Base-by-base conservation (phyloP, 129 eudicot genomes). In the Flaveria ramosissima region DNA sequence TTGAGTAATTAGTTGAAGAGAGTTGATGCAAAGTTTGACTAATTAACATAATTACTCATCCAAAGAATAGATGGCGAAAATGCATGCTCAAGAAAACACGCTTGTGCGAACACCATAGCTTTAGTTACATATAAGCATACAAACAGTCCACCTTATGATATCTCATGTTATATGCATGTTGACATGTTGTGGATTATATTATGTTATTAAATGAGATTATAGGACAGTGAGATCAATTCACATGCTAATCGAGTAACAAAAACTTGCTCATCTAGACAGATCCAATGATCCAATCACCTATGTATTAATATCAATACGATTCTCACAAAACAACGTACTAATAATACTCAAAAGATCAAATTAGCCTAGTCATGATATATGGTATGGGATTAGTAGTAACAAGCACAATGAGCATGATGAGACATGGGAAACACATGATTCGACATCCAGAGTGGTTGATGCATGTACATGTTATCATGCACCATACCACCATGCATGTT, bases 381-480 rank as follows among this genome's bases (percentile, higher is more conserved):
- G 6, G 19, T 59, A 24, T 24, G 62, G 3, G 7, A 70, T 60
- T 75, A 83, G 62, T 67, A 78, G 24, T 75, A 81, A 17, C 60
- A 23, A 71, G 73, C 56, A 53, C 15, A 23, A 55, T 43, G 27
- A n/a, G 69, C 74, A 52, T 73, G 83, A 42, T 51, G 71, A 63
- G 74, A 51, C 83, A 78, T 9, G 20, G 82, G 69, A 20, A 36
- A 26, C 16, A 80, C 82, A 39, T 75, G 80, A 82, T 72, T 56
- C 71, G 27, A 61, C 68, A 61, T 77, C 61, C 67, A 72, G 30
- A 77, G 76, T 81, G 83, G 76, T 81, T 52, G 86, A 81, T 75
- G 81, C 81, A 77, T 77, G 80, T 74, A 72, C 62, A 60, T 56
- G 73, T 75, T 79, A 71, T 80, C 81, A 46, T 77, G 79, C 86